Percentiles rank a stretch among this genome's conserved stretches.
These are phyloP conservation scores for Pharnaceum exiguum DNA, from an alignment of 148 eudicot species.

Conservation along the genomic window DNA sequence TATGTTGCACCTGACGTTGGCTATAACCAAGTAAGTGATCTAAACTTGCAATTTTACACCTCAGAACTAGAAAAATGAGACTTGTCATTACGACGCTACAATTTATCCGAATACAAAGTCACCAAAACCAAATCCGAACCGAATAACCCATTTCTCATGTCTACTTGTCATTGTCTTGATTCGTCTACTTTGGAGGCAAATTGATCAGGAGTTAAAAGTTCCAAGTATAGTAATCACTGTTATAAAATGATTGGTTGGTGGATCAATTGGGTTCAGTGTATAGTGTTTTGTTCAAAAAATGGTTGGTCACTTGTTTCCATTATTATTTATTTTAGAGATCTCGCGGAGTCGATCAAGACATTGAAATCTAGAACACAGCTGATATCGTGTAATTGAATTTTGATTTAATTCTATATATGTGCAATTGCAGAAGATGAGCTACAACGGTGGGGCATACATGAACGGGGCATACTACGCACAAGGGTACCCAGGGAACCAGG, in stretches of 20 bases:
- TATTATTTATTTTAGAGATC: too few species aligned
- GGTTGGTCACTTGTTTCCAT: too few species aligned
- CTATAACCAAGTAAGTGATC: conserved; percentile 71
- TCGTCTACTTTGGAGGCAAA: too few species aligned
- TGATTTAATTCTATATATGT: too few species aligned
- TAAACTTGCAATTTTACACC: neutral
- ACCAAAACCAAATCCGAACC: too few species aligned
- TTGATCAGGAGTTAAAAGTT: too few species aligned
- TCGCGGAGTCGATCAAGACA: neutral
- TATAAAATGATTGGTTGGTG: too few species aligned
- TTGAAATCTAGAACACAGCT: neutral
- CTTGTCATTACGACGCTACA: neutral
- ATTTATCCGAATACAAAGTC: too few species aligned
- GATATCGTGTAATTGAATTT: neutral
- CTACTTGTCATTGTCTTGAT: too few species aligned
- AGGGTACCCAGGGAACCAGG: conserved; percentile 44
- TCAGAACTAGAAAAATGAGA: neutral
- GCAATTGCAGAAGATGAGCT: conserved; percentile 44
- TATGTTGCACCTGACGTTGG: conserved; percentile 56
- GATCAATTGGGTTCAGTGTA: too few species aligned
- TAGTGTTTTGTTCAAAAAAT: too few species aligned
- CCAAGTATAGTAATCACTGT: neutral
- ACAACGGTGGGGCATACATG: conserved; percentile 57
- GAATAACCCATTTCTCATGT: too few species aligned
- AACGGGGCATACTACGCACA: conserved; percentile 54